Conservation (phyloP, 306 rosid species). For the Begonia fuchsioides region DNA sequence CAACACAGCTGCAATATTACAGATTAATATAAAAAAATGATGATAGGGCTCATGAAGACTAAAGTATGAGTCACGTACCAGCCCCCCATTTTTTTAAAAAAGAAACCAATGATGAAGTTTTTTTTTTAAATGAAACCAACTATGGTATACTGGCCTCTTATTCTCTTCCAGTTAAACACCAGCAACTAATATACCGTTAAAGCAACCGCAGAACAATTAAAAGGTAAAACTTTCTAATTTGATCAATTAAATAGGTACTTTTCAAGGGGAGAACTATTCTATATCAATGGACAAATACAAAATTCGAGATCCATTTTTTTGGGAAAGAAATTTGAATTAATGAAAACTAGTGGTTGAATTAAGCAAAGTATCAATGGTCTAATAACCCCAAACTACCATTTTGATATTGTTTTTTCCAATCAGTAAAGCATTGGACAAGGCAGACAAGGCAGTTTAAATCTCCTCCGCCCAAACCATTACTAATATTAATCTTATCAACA, state of each 20-base stretch:
- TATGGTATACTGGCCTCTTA: no score
- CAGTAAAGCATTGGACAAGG: no score
- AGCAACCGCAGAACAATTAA: neutral
- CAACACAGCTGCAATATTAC: constrained; percentile 60
- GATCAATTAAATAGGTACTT: neutral
- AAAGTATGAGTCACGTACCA: no score
- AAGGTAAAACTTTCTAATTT: neutral
- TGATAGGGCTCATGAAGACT: neutral
- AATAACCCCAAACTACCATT: no score
- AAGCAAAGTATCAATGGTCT: no score
- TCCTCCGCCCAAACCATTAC: no score
- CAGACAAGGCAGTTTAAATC: no score
- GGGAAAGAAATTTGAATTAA: neutral
- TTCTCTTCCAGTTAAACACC: neutral
- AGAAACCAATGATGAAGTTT: neutral
- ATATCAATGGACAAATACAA: neutral
- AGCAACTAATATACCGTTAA: neutral
- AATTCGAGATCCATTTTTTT: neutral
- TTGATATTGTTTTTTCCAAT: no score
- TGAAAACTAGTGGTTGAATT: neutral
- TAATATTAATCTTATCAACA: no score
- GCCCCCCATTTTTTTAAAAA: neutral
- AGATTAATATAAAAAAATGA: constrained; percentile 14
- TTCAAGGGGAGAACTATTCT: neutral
- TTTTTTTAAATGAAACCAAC: no score